Percentiles rank a stretch among this genome's conserved stretches.
Conservation (phyloP, 2,329 filamentous ascomycete genomes). For the Setomelanomma holmii region DNA sequence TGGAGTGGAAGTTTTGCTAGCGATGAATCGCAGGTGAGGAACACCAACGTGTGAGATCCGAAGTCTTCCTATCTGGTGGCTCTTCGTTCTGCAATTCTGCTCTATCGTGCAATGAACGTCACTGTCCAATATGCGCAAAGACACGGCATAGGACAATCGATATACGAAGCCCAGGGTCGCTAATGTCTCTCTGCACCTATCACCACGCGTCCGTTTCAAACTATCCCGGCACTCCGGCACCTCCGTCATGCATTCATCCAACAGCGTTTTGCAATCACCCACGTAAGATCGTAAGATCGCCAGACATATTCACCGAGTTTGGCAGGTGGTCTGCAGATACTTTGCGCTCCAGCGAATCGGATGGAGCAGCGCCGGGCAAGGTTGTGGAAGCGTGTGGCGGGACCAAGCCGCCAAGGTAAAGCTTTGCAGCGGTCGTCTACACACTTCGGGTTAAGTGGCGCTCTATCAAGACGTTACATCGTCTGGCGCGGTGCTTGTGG, state of each 20-base stretch:
- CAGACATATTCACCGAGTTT: conserved; percentile 14
- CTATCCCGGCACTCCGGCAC: conserved; percentile 18
- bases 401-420: conserved; percentile 37
- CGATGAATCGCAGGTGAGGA: too few relatives aligned
- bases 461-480: conserved; percentile 43
- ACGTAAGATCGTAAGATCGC: conserved; percentile 33
- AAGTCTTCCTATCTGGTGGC: not conserved
- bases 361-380: conserved; percentile 1
- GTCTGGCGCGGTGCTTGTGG: conserved; percentile 32
- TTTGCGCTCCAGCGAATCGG: not conserved
- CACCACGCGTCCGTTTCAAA: conserved; percentile 1
- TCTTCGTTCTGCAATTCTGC: too few relatives aligned
- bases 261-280: conserved; percentile 15
- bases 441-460: conserved; percentile 14
- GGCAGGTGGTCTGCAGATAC: conserved; percentile 32
- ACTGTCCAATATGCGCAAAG: not conserved
- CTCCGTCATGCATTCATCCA: conserved; percentile 2
- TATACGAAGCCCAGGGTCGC: not conserved
- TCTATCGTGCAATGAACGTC: not conserved
- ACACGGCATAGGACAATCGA: not conserved
- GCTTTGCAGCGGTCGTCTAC: conserved; percentile 26
- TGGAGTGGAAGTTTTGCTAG: not conserved
- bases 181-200: conserved; percentile 6
- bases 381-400: conserved; percentile 24
- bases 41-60: too few relatives aligned